A percentile compares a stretch with the other conserved stretches of the same genome.
Evolutionary conservation across 805 yeast species (phyloP).

Genomic region (Starmerella potacharoeniae): DNA sequence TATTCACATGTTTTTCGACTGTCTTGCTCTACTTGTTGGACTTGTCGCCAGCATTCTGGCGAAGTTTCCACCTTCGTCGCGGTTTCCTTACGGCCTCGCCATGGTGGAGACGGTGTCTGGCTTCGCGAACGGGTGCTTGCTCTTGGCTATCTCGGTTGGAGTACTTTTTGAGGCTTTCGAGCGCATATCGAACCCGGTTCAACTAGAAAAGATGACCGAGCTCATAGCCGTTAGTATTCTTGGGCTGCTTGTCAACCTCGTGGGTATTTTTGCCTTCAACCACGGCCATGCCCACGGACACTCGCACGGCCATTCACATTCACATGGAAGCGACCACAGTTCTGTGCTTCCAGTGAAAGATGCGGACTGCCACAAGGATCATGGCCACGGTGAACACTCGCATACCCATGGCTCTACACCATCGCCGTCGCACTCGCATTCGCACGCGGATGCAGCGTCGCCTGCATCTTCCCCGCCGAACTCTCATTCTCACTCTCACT

Average conservation of each 20-base stretch:
- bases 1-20: conserved; percentile 91
- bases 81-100: conserved; percentile 74
- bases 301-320: conserved; percentile 22
- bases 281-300: conserved; percentile 39
- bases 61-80: conserved; percentile 48
- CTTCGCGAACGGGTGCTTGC: conserved; percentile 81
- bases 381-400: conserved; percentile 5
- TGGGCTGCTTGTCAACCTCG: conserved; percentile 78
- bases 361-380: conserved; percentile 8
- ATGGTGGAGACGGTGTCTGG: conserved; percentile 89
- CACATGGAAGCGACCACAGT: conserved; percentile 5
- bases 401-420: neutral
- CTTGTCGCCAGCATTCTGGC: conserved; percentile 67
- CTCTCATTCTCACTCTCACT: neutral
- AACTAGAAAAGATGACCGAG: conserved; percentile 68
- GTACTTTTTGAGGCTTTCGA: conserved; percentile 79
- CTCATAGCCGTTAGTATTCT: conserved; percentile 69
- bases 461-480: neutral
- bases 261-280: conserved; percentile 89
- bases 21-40: conserved; percentile 81
- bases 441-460: neutral
- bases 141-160: conserved; percentile 81
- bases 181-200: conserved; percentile 66
- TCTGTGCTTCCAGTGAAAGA: neutral
- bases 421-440: neutral